Evolutionary conservation across 805 yeast genomes (phyloP).

Genomic region (Scheffersomyces ergatensis): DNA sequence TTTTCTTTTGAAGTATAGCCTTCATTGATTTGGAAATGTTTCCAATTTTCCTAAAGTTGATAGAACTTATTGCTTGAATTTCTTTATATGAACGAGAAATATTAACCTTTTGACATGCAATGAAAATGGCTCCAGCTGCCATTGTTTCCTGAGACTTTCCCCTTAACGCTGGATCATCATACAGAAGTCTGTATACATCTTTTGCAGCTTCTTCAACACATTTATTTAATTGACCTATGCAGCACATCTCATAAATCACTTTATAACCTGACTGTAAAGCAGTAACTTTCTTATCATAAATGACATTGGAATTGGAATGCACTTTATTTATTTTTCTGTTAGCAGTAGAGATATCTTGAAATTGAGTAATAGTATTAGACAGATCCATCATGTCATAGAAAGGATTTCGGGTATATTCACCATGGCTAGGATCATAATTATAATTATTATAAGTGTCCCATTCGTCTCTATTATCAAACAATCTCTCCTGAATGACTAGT

Average conservation of each 20-base stretch:
- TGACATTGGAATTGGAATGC: too few relatives aligned
- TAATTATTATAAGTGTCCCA: constrained; percentile 98
- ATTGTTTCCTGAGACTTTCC: constrained; percentile 90
- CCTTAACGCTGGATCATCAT: constrained; percentile 78
- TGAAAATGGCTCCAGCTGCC: constrained; percentile 91
- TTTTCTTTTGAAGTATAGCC: constrained; percentile 34
- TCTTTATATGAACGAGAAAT: constrained; percentile 94
- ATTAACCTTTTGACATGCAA: constrained; percentile 90
- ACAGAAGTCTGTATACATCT: constrained; percentile 87
- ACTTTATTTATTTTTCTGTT: too few relatives aligned
- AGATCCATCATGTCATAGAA: constrained; percentile 79
- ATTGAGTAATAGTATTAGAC: constrained; percentile 91
- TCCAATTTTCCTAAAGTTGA: constrained; percentile 90
- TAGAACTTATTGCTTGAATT: constrained; percentile 89
- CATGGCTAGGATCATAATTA: constrained; percentile 98
- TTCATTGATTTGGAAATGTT: constrained; percentile 82
- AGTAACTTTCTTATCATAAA: too few relatives aligned
- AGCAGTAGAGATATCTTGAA: too few relatives aligned
- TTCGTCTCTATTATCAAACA: constrained; percentile 93
- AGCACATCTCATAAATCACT: constrained; percentile 95
- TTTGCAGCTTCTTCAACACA: constrained; percentile 96
- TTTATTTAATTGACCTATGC: constrained; percentile 88
- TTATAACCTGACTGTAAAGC: too few relatives aligned
- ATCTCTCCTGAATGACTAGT: constrained; percentile 81
- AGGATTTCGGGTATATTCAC: constrained; percentile 97